These are phyloP conservation scores for Hymenoscyphus repandus DNA, from an alignment of 2,329 filamentous ascomycete genomes.

Conservation along the genomic window DNA sequence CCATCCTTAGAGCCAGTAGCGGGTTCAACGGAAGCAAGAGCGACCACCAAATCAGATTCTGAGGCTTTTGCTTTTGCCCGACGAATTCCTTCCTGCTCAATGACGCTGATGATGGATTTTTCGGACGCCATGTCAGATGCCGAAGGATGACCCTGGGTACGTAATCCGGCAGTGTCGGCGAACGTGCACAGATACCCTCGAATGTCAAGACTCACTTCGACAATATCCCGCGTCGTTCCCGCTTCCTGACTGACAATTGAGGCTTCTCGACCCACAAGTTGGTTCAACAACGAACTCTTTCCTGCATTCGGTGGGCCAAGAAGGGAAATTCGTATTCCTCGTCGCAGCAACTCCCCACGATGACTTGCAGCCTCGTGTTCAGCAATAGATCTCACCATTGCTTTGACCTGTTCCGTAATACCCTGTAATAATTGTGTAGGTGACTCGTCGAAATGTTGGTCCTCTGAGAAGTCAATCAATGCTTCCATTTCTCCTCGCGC, in stretches of 20 bases:
- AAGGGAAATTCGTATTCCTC: slow-evolving; percentile 79
- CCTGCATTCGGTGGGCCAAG: slow-evolving; percentile 90
- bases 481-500: slow-evolving; percentile 91
- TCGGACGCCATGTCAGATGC: slow-evolving; percentile 10
- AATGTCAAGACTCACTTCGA: slow-evolving; percentile 87
- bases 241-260: slow-evolving; percentile 92
- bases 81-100: slow-evolving; percentile 88
- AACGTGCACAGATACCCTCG: slow-evolving; percentile 89
- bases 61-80: slow-evolving; percentile 75
- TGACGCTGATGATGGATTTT: slow-evolving; percentile 51
- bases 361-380: slow-evolving; percentile 72
- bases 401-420: slow-evolving; percentile 59
- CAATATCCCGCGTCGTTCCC: slow-evolving; percentile 88
- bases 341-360: slow-evolving; percentile 75
- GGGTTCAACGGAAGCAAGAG: slow-evolving; percentile 69
- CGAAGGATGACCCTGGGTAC: slow-evolving; percentile 38
- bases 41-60: slow-evolving; percentile 80
- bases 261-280: slow-evolving; percentile 83
- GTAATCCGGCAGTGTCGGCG: slow-evolving; percentile 88
- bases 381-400: slow-evolving; percentile 57
- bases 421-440: slow-evolving; percentile 65
- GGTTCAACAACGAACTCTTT: slow-evolving; percentile 90
- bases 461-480: slow-evolving; percentile 93
- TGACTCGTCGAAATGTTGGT: slow-evolving; percentile 93
- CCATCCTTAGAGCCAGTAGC: slow-evolving; percentile 22